Evolutionary conservation across 441 rosid genomes (phyloP).

Genomic region (Arabidopsis hybrid): DNA sequence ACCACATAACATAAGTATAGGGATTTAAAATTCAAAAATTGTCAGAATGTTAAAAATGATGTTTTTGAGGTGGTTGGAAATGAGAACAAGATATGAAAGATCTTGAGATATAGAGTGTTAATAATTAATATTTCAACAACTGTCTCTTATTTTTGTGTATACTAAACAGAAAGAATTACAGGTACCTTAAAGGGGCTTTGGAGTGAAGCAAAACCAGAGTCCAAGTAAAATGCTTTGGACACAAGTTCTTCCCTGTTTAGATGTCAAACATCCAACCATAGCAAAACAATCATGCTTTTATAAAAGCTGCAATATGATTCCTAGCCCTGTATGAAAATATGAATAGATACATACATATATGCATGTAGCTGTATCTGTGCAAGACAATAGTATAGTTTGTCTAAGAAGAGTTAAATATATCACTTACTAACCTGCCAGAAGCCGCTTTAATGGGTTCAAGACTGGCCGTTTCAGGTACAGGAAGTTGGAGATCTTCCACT

Average conservation of each 20-base stretch:
- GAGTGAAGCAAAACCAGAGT: constrained; percentile 64
- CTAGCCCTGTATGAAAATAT: constrained; percentile 12
- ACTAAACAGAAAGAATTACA: constrained; percentile 19
- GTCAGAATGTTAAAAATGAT: constrained; percentile 7
- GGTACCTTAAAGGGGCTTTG: constrained; percentile 71
- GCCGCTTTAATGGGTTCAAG: constrained; percentile 40
- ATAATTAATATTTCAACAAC: neutral
- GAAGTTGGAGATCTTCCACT: constrained; percentile 39
- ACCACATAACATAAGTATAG: constrained; percentile 40
- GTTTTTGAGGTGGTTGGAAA: neutral
- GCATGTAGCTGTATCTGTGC: neutral
- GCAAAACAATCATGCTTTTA: constrained; percentile 29
- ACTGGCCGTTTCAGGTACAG: constrained; percentile 38
- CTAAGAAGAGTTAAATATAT: constrained; percentile 3
- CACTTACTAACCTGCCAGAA: constrained; percentile 49
- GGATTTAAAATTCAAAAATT: neutral
- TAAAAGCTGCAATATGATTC: constrained; percentile 17
- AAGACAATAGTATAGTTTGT: neutral
- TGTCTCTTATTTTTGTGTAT: neutral
- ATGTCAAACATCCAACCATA: constrained; percentile 33
- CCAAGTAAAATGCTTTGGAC: constrained; percentile 50
- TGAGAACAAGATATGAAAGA: neutral
- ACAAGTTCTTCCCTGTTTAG: constrained; percentile 59
- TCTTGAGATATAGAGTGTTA: neutral
- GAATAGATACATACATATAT: neutral